Base-by-base conservation (phyloP, 169 alveolate genomes). In the Fabrea salina region DNA sequence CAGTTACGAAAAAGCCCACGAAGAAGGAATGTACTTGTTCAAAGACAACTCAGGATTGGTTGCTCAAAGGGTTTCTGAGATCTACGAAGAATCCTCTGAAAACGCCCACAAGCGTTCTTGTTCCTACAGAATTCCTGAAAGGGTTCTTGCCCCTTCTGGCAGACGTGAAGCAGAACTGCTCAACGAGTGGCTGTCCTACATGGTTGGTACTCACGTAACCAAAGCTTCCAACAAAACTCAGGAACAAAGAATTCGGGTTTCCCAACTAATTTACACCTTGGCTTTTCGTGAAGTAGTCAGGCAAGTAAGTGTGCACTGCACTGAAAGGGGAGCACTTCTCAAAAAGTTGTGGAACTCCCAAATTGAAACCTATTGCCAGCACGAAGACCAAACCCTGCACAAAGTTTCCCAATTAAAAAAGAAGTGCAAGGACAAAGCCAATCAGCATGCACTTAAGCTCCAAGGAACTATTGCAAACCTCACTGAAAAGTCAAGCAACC, bases 231-330 rank as follows among this genome's bases (percentile, higher is more conserved):
- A 40, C 32, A 8, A 13, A 40, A 43, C 66, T n/a, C 11, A 43
- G 19, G 78, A 68, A 40, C 16, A 68, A 40, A 68, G 44, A 32
- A 33, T 43, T 22, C 16, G 67, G 44, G 22, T 32, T 8, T 33
- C 67, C 44, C 39, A 37, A 3, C 16, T 68, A 0, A 68, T 68
- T 19, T 68, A 68, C 35, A 43, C 78, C 8, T 13, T 43, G n/a
- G 40, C 64, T 64, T 68, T 43, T 30, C 40, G 44, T 41, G 88
- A 82, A 68, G 27, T 76, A 16, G 75, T 76, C 0, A 53, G 88
- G n/a, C 86, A 81, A 75, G 86, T 47, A 13, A 8, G 39, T 25
- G 66, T 39, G n/a, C 83, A 67, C 11, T 61, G 74, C 49, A 30
- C 39, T 8, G 74, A 61, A 61, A 13, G 74, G 11, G 74, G 74